Evolutionary conservation across 2,329 filamentous ascomycete species (phyloP), one percentile per base, ranked within the genome.

Genomic region (Massarina eburnea): DNA sequence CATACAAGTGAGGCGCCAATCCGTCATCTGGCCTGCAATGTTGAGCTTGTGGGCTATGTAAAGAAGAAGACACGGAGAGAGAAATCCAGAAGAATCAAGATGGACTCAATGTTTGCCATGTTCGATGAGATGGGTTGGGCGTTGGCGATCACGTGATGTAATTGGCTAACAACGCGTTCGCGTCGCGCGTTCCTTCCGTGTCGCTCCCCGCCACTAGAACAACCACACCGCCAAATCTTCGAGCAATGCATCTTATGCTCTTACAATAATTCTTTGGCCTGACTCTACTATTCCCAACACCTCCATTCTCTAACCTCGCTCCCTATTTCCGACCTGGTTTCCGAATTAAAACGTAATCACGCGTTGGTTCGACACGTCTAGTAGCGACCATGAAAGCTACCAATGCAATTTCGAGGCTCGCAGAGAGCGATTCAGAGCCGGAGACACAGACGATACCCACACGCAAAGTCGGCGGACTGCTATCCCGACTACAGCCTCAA

Each of bases 391-490:
- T 38, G 35, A 74, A 75, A 4, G 68, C 72, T 39, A 68, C 67
- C 44, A 80, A 78, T 55, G 73, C 79, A 39, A 73, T 73, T 49
- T 76, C 75, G 7, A 70, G 79, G 58, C 66, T 80, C 38, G 75
- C 76, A 22, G 67, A 71, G 39, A 77, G 79, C 50, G 65, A 68
- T 37, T 56, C 65, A 14, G 68, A 70, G 24, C 68, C 69, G 17
- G 70, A 71, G 1, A 57, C 60, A 6, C 65, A 69, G 37, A 53
- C 47, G 22, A 54, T 55, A 26, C 49, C 50, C 9, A 46, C 53
- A 2, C 73, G 75, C 35, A 55, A 46, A 40, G 86, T 86, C 1
- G 78, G 79, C 43, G 85, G 85, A 41, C 74, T 89, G 55, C 85
- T 85, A 10, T 78, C 85, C 14, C 77, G 82, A 41, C 83, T 90